Evolutionary conservation across 2,329 filamentous ascomycete species (phyloP).

Genomic region (Myriosclerotinia curreyana): DNA sequence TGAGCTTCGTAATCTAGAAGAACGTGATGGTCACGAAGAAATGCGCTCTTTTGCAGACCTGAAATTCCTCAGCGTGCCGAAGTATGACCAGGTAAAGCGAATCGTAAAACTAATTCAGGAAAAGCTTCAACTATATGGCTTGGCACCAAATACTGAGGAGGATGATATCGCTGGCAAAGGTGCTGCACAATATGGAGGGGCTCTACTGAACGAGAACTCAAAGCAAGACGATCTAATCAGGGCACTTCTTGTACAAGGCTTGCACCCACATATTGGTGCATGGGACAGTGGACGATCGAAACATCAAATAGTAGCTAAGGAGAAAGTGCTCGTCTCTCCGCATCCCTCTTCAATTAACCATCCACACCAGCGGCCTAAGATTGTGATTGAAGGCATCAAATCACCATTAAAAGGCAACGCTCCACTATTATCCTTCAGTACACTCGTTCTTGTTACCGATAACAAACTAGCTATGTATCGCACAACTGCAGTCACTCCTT

Average conservation of each 20-base stretch:
- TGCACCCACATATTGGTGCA: constrained; percentile 46
- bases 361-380: background rate
- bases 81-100: background rate
- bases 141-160: background rate
- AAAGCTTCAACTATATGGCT: constrained; percentile 3
- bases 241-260: constrained; percentile 45
- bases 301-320: background rate
- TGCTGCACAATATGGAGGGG: constrained; percentile 36
- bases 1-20: constrained; percentile 40
- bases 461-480: constrained; percentile 6
- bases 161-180: constrained; percentile 10
- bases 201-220: constrained; percentile 46
- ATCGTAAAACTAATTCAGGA: background rate
- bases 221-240: constrained; percentile 45
- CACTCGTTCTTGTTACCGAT: background rate
- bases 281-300: background rate
- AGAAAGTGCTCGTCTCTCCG: background rate
- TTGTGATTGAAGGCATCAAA: background rate
- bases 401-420: background rate
- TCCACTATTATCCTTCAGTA: background rate
- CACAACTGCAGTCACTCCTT: constrained; percentile 21
- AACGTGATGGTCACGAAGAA: constrained; percentile 18
- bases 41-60: constrained; percentile 20
- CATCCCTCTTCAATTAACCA: constrained; percentile 19
- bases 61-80: constrained; percentile 36